phyloP scores from a whole-genome alignment of 768 basidiomycete species.

The Clavulina sp. region DNA sequence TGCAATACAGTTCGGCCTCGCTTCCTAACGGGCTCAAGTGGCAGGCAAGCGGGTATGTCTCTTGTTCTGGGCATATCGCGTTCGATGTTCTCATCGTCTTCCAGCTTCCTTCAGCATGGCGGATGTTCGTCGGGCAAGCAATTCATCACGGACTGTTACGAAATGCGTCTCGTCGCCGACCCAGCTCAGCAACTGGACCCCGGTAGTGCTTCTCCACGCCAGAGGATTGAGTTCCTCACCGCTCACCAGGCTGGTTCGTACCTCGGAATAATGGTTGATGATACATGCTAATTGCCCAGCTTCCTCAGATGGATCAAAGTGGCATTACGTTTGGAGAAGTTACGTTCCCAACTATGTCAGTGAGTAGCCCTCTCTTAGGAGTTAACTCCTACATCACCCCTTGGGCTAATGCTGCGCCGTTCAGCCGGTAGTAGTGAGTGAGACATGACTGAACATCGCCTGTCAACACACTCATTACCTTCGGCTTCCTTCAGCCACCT shows the following conservation, averaged over 20 bases:
- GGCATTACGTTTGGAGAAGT: neutral
- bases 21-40: too few species aligned
- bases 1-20: too few species aligned
- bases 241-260: neutral
- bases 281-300: neutral
- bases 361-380: neutral
- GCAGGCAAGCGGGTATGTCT: too few species aligned
- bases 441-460: too few species aligned
- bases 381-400: too few species aligned
- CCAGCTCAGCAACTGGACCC: constrained; percentile 5
- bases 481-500: neutral
- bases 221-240: constrained; percentile 3
- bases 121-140: constrained; percentile 3
- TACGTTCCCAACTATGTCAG: neutral
- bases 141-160: constrained; percentile 3
- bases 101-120: neutral
- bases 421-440: too few species aligned
- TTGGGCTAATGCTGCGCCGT: too few species aligned
- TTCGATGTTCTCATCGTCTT: neutral
- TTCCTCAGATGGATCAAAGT: neutral
- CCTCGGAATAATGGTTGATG: neutral
- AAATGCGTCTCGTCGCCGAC: neutral
- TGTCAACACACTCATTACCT: neutral
- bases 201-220: constrained; percentile 1
- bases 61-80: too few species aligned